phyloP scores from a whole-genome alignment of 2,329 filamentous ascomycete genomes.

The Escovopsis sp. region DNA sequence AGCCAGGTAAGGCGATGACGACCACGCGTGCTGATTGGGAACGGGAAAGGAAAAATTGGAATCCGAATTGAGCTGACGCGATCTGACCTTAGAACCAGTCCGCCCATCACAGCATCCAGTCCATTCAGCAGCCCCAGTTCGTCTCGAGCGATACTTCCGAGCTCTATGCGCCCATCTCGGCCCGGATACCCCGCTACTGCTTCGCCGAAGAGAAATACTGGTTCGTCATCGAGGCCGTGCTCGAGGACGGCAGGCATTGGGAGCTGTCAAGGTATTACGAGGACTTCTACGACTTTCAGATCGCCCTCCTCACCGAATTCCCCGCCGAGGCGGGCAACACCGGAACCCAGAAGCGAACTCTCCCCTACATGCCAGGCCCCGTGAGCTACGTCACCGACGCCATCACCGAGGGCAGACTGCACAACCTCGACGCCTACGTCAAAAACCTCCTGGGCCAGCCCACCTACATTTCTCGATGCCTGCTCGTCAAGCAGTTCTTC shows the following conservation, averaged over 20 bases:
- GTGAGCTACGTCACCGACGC: conserved; percentile 97
- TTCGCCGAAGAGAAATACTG: conserved; percentile 88
- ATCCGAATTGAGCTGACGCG: background rate
- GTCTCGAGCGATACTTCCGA: conserved; percentile 32
- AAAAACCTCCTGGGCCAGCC: conserved; percentile 79
- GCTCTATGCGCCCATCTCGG: conserved; percentile 62
- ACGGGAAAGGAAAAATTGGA: background rate
- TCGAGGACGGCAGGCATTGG: conserved; percentile 86
- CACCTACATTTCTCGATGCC: conserved; percentile 68
- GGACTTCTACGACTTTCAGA: conserved; percentile 98
- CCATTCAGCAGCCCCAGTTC: conserved; percentile 21
- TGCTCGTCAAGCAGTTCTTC: conserved; percentile 81
- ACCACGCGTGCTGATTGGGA: background rate
- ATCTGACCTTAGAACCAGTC: conserved; percentile 4
- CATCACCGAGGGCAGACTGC: conserved; percentile 82
- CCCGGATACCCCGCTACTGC: conserved; percentile 81
- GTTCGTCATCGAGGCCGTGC: conserved; percentile 86
- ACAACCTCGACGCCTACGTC: conserved; percentile 90
- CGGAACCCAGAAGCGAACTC: conserved; percentile 58
- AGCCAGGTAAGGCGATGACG: conserved; percentile 12
- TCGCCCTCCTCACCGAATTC: conserved; percentile 81
- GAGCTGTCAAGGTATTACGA: conserved; percentile 91
- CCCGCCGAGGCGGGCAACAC: conserved; percentile 85
- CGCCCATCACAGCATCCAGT: conserved; percentile 17
- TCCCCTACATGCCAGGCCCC: conserved; percentile 96